Conservation (phyloP, 768 basidiomycete species). For the Tulasnella sp. region DNA sequence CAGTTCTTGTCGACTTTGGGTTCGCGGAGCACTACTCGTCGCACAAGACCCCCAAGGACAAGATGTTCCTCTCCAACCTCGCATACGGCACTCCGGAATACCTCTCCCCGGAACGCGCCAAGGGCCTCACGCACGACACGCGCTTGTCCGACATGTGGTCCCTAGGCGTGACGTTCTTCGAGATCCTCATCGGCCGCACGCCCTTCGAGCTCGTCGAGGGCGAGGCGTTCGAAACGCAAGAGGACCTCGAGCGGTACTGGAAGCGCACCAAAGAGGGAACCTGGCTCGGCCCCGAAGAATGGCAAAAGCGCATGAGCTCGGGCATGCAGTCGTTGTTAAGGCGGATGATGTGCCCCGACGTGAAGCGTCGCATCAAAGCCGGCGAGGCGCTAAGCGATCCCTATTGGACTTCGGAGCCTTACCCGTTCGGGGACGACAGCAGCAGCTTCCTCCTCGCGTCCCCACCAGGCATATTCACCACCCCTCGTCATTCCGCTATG, state of each 20-base stretch:
- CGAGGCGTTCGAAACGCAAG: constrained; percentile 72
- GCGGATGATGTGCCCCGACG: constrained; percentile 78
- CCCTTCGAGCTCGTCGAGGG: constrained; percentile 83
- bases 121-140: constrained; percentile 86
- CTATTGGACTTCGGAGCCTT: constrained; percentile 54
- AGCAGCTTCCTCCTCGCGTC: constrained; percentile 40
- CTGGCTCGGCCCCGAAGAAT: constrained; percentile 68
- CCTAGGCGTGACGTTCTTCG: constrained; percentile 88
- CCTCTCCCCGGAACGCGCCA: constrained; percentile 86
- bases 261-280: constrained; percentile 68
- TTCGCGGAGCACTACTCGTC: constrained; percentile 80
- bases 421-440: constrained; percentile 38
- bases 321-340: constrained; percentile 59
- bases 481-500: background rate
- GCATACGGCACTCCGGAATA: constrained; percentile 96
- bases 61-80: constrained; percentile 69
- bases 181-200: constrained; percentile 87
- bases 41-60: constrained; percentile 17
- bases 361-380: constrained; percentile 72
- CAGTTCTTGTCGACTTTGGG: constrained; percentile 93
- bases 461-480: constrained; percentile 31
- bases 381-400: constrained; percentile 59
- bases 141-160: constrained; percentile 86
- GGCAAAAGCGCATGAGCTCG: constrained; percentile 59
- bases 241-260: constrained; percentile 85